A percentile compares a stretch with the other conserved stretches of the same genome.
These are phyloP conservation scores for Puccinia hordei DNA, from an alignment of 1,284 basidiomycete species.

Conservation along the genomic window DNA sequence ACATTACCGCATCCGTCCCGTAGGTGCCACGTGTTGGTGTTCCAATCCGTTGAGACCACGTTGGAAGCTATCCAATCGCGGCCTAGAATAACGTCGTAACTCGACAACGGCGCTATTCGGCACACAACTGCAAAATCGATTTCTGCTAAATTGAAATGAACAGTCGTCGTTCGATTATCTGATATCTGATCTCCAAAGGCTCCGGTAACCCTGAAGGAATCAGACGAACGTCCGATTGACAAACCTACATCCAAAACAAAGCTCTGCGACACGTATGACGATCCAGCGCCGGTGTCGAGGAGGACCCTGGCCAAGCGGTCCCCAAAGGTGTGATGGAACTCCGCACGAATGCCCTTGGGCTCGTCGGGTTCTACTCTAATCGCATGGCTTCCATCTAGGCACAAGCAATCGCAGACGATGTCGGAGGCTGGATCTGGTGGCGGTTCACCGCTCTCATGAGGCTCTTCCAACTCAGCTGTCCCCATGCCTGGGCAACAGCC, in stretches of 20 bases:
- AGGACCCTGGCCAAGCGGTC: slow-evolving; percentile 16
- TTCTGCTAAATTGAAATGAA: background rate
- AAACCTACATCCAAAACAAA: background rate
- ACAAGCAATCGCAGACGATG: background rate
- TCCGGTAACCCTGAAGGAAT: slow-evolving; percentile 2
- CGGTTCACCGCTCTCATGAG: background rate
- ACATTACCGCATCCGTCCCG: background rate
- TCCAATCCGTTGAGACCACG: slow-evolving; percentile 1
- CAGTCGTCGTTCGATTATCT: background rate
- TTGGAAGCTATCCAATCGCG: slow-evolving; percentile 5
- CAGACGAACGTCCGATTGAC: background rate
- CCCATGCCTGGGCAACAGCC: slow-evolving; percentile 6
- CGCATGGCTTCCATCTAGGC: background rate
- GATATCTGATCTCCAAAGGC: slow-evolving; percentile 1
- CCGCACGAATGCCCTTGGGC: background rate
- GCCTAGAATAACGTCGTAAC: slow-evolving; percentile 23
- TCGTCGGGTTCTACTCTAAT: background rate
- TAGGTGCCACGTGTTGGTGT: background rate
- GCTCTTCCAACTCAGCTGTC: background rate
- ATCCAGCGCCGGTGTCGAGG: slow-evolving; percentile 28
- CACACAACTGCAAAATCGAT: background rate
- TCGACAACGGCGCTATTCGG: background rate
- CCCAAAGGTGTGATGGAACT: background rate
- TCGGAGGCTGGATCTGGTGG: background rate
- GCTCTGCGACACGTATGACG: background rate